These are phyloP conservation scores for Globisporangium carolinianum DNA, from an alignment of 352 stramenopile species.

Conservation along the genomic window DNA sequence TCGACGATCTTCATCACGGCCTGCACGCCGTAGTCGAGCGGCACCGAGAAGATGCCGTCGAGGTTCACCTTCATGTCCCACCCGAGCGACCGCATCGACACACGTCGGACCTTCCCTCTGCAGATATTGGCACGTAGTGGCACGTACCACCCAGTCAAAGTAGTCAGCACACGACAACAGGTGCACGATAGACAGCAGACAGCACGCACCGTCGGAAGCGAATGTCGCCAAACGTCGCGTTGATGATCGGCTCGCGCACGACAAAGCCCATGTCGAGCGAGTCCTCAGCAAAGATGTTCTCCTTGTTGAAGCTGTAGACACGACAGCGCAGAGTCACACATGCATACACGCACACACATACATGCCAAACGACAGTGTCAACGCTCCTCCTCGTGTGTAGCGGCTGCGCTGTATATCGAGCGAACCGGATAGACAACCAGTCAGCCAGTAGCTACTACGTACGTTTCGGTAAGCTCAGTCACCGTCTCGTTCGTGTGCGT, in stretches of 20 bases:
- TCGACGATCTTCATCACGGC: constrained; percentile 87
- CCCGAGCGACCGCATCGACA: constrained; percentile 83
- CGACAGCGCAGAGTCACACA: too few relatives aligned
- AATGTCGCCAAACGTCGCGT: constrained; percentile 86
- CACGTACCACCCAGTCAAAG: too few relatives aligned
- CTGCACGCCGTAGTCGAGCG: constrained; percentile 85
- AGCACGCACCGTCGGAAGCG: constrained; percentile 66
- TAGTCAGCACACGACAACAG: neutral
- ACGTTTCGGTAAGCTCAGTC: constrained; percentile 83
- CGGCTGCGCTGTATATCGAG: too few relatives aligned
- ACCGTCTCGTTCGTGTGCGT: constrained; percentile 86
- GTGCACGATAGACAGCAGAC: neutral
- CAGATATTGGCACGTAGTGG: neutral
- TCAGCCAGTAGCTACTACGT: constrained; percentile 11
- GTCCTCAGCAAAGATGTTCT: constrained; percentile 78
- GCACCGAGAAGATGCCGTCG: constrained; percentile 83
- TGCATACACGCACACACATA: neutral
- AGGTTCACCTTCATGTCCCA: constrained; percentile 89
- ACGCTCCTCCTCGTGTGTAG: too few relatives aligned
- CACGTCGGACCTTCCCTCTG: constrained; percentile 72
- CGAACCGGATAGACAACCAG: too few relatives aligned
- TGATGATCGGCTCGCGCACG: constrained; percentile 85
- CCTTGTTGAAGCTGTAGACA: constrained; percentile 68
- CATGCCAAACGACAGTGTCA: neutral
- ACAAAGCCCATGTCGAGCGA: constrained; percentile 85